A percentile compares a stretch with the other conserved stretches of the same genome.
Conservation (phyloP, 352 stramenopile genomes). For the Pythium phragmitis region DNA sequence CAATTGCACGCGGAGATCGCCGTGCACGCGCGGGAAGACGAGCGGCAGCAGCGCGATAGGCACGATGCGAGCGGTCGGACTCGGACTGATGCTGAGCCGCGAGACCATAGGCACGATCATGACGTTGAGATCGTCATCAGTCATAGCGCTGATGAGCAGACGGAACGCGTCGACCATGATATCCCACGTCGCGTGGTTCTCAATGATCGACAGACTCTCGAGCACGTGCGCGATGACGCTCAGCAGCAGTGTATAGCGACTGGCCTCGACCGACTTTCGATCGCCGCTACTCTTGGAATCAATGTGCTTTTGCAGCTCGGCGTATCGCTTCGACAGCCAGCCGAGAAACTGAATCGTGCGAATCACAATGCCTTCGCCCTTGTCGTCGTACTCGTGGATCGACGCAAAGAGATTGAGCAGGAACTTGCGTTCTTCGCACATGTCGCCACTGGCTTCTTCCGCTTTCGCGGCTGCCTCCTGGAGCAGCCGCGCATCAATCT, state of each 20-base stretch:
- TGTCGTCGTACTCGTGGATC: conserved; percentile 87
- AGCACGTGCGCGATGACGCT: conserved; percentile 79
- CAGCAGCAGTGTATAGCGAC: conserved; percentile 67
- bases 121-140: conserved; percentile 53
- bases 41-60: conserved; percentile 74
- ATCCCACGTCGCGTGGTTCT: conserved; percentile 89
- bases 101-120: conserved; percentile 80
- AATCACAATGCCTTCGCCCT: conserved; percentile 84
- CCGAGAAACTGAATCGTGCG: conserved; percentile 81
- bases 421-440: conserved; percentile 78
- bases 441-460: conserved; percentile 62
- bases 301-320: conserved; percentile 58
- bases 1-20: conserved; percentile 77
- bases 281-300: conserved; percentile 10
- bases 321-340: conserved; percentile 72
- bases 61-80: conserved; percentile 80
- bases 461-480: conserved; percentile 57
- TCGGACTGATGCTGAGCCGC: conserved; percentile 80
- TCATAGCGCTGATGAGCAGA: conserved; percentile 62
- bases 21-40: conserved; percentile 66
- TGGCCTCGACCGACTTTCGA: conserved; percentile 13
- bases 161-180: conserved; percentile 86
- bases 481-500: conserved; percentile 55
- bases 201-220: conserved; percentile 86
- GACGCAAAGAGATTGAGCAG: conserved; percentile 82